Evolutionary conservation across 2,329 filamentous ascomycete species (phyloP).

Genomic region (Xylaria sp.): DNA sequence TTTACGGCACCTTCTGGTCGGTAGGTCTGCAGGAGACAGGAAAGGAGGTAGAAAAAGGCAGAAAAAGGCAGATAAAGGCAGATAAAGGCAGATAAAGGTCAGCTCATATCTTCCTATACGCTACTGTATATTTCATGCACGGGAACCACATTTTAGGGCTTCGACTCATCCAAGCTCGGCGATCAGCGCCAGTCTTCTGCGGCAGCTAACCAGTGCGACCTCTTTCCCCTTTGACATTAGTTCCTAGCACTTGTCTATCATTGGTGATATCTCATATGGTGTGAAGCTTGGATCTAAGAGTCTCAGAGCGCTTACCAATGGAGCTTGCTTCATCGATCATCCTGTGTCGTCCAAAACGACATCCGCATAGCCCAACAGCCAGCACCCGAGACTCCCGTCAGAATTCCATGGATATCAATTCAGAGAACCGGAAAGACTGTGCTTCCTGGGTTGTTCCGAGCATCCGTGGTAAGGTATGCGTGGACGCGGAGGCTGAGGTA

Average conservation of each 20-base stretch:
- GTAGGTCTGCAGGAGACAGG: too few species aligned
- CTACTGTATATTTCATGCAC: conserved; percentile 7
- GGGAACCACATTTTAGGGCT: background rate
- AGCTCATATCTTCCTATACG: conserved; percentile 5
- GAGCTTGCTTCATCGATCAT: background rate
- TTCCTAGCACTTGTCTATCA: background rate
- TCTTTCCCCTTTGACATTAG: background rate
- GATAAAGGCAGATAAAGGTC: background rate
- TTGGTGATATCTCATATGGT: background rate
- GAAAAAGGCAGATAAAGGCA: too few species aligned
- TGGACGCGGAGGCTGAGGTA: conserved; percentile 26
- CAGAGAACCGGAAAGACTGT: background rate
- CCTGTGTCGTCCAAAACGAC: background rate
- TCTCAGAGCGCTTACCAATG: background rate
- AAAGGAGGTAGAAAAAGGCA: too few species aligned
- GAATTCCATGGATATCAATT: background rate
- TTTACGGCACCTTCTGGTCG: too few species aligned
- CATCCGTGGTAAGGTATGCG: conserved; percentile 9
- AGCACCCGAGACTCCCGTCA: background rate
- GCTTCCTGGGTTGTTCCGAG: conserved; percentile 1
- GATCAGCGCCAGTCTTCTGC: background rate
- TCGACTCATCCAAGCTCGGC: background rate
- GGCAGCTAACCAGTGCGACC: background rate
- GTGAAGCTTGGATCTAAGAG: too few species aligned
- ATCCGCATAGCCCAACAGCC: background rate